Evolutionary conservation across 176 grass and related monocot genomes (phyloP).

Genomic region (Aegilops longissima): DNA sequence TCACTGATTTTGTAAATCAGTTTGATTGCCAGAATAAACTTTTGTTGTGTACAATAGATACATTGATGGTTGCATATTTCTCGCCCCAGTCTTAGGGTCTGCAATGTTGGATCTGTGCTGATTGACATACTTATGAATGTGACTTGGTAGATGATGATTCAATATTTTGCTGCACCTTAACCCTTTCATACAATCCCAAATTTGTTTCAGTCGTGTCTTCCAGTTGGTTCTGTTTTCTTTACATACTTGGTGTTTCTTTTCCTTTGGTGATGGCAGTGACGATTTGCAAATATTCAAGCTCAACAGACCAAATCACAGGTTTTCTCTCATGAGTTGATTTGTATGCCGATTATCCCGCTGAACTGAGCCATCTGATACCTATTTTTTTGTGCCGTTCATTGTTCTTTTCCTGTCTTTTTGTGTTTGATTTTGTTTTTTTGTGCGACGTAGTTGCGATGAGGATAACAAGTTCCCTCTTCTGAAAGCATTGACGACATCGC

Average conservation of each 20-base stretch:
- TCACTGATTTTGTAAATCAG: too few species aligned
- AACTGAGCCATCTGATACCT: too few species aligned
- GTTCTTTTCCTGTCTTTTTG: too few species aligned
- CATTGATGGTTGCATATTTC: not conserved
- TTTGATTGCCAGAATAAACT: too few species aligned
- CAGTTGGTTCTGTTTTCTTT: not conserved
- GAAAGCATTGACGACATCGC: conserved; percentile 70
- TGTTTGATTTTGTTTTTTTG: too few species aligned
- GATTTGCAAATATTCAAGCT: conserved; percentile 72
- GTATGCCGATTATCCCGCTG: conserved; percentile 91
- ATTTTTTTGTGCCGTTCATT: too few species aligned
- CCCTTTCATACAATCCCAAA: too few species aligned
- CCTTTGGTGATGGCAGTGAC: too few species aligned
- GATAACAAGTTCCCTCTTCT: conserved; percentile 97
- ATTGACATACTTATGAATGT: not conserved
- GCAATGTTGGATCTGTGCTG: not conserved
- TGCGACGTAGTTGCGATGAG: conserved; percentile 41
- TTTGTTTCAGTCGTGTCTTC: too few species aligned
- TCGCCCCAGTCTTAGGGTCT: not conserved
- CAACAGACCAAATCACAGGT: conserved; percentile 94
- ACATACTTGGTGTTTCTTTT: too few species aligned
- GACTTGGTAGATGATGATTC: not conserved
- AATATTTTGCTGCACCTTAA: too few species aligned
- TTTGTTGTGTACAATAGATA: too few species aligned
- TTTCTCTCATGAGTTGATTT: conserved; percentile 56